Conservation (phyloP, 306 rosid genomes). For the Quercus engelmannii region DNA sequence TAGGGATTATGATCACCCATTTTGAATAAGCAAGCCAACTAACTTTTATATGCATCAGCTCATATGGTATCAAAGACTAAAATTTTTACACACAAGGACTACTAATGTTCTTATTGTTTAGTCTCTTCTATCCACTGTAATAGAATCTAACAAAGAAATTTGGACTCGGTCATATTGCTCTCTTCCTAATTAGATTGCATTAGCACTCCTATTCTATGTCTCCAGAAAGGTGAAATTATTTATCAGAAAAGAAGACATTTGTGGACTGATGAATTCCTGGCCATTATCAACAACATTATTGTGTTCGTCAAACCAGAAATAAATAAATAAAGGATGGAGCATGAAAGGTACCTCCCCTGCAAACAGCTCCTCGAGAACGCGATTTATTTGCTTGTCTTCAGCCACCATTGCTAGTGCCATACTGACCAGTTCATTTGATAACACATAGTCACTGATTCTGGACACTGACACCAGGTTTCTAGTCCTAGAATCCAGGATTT, state of each 20-base stretch:
- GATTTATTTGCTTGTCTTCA: slow-evolving; percentile 97
- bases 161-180: background rate
- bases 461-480: slow-evolving; percentile 97
- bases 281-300: background rate
- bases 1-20: too few relatives aligned
- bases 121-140: background rate
- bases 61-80: background rate
- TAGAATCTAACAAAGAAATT: background rate
- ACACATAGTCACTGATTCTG: slow-evolving; percentile 92
- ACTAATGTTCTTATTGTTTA: background rate
- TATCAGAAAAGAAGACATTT: background rate
- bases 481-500: slow-evolving; percentile 94
- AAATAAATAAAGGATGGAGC: background rate
- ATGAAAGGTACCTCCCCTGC: slow-evolving; percentile 67
- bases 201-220: background rate
- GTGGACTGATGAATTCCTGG: background rate
- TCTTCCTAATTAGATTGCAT: background rate
- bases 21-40: too few relatives aligned
- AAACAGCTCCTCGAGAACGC: slow-evolving; percentile 96
- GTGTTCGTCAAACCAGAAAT: background rate
- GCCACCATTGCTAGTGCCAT: slow-evolving; percentile 99
- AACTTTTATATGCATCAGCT: too few relatives aligned
- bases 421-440: slow-evolving; percentile 93
- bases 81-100: too few relatives aligned
- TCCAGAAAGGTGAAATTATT: background rate